phyloP scores from a whole-genome alignment of 768 basidiomycete genomes.

The Kwoniella sp. region DNA sequence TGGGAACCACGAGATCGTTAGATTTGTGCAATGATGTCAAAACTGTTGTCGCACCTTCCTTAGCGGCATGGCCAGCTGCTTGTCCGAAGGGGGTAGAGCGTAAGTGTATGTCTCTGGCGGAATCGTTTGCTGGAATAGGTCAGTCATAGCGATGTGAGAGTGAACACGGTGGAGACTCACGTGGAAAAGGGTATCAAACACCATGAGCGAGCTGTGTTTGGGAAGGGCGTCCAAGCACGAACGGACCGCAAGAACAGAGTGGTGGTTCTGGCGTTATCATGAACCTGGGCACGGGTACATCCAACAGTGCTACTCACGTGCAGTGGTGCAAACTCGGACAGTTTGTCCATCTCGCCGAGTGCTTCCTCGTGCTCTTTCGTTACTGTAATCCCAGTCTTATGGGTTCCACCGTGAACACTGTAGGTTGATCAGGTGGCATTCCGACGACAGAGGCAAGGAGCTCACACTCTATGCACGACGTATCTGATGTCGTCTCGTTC shows the following conservation, averaged over 20 bases:
- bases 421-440: slow-evolving; percentile 5
- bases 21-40: neutral
- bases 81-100: slow-evolving; percentile 58
- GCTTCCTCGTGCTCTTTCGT: slow-evolving; percentile 65
- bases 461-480: slow-evolving; percentile 50
- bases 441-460: slow-evolving; percentile 45
- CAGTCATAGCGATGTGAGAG: neutral
- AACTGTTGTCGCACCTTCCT: slow-evolving; percentile 54
- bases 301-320: slow-evolving; percentile 54
- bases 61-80: slow-evolving; percentile 64
- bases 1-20: neutral
- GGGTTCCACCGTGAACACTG: slow-evolving; percentile 83
- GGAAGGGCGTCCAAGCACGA: slow-evolving; percentile 63
- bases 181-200: slow-evolving; percentile 71
- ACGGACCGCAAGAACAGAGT: slow-evolving; percentile 52
- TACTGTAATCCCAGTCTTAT: slow-evolving; percentile 65
- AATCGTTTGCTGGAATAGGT: slow-evolving; percentile 57
- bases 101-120: slow-evolving; percentile 73
- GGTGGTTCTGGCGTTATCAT: slow-evolving; percentile 47
- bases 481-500: slow-evolving; percentile 50
- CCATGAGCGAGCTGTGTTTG: slow-evolving; percentile 67
- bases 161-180: slow-evolving; percentile 10
- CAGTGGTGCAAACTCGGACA: slow-evolving; percentile 65
- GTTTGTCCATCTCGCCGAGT: slow-evolving; percentile 67
- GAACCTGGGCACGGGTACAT: neutral